A percentile compares a stretch with the other conserved stretches of the same genome.
These are phyloP conservation scores for Erythrophleum ivorense DNA, from an alignment of 331 rosid genomes.

Conservation along the genomic window DNA sequence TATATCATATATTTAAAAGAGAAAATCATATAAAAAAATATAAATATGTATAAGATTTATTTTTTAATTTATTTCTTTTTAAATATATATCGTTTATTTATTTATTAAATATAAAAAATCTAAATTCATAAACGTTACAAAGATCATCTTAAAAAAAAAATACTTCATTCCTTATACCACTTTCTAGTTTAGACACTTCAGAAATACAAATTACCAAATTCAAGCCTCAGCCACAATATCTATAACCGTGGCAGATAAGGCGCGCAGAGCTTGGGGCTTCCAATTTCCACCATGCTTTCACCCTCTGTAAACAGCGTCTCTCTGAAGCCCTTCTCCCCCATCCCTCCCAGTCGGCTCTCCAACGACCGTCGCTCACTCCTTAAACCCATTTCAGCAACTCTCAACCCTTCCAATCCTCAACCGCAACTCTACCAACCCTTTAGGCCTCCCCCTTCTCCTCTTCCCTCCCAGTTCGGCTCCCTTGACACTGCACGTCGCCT, in stretches of 20 bases:
- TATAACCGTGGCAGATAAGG: not conserved
- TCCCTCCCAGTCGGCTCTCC: constrained; percentile 6
- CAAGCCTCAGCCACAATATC: not conserved
- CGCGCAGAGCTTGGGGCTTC: not conserved
- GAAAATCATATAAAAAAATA: too few species aligned
- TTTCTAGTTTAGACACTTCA: too few species aligned
- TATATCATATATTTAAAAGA: too few species aligned
- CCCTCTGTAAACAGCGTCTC: not conserved
- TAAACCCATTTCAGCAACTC: constrained; percentile 41
- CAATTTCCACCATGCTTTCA: constrained; percentile 12
- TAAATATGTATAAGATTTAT: too few species aligned
- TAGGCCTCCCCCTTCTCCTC: constrained; percentile 76
- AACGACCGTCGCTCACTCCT: constrained; percentile 26
- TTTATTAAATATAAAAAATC: too few species aligned
- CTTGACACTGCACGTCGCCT: constrained; percentile 61
- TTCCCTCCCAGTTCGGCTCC: constrained; percentile 55
- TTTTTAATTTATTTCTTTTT: too few species aligned
- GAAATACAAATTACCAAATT: too few species aligned
- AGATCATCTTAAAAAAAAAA: too few species aligned
- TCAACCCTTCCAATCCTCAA: constrained; percentile 34
- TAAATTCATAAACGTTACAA: too few species aligned
- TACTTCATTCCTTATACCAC: too few species aligned
- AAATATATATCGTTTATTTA: too few species aligned
- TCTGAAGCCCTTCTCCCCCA: constrained; percentile 24
- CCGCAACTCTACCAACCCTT: constrained; percentile 79